These are phyloP conservation scores for Diaporthe citrichinensis DNA, from an alignment of 2,329 filamentous ascomycete species.

Conservation along the genomic window DNA sequence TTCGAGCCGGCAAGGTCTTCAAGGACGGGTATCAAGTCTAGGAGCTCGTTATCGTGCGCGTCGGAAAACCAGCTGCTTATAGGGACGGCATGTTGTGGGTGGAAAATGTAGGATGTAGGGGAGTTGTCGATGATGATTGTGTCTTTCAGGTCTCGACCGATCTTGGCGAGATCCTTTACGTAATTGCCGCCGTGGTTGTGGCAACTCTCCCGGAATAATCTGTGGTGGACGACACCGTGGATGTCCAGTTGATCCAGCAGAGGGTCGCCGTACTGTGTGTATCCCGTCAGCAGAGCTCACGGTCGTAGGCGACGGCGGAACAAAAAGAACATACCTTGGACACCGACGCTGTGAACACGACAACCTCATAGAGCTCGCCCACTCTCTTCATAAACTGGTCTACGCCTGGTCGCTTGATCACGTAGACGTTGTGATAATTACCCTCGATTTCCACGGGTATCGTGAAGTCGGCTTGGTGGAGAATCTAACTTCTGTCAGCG, in stretches of 20 bases:
- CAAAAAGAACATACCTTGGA: conserved; percentile 79
- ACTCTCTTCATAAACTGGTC: conserved; percentile 99
- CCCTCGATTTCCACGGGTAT: conserved; percentile 99
- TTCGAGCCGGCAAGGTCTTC: conserved; percentile 92
- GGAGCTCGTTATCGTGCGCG: conserved; percentile 97
- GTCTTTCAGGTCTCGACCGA: conserved; percentile 94
- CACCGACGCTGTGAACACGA: conserved; percentile 98
- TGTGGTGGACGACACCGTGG: conserved; percentile 95
- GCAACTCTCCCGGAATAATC: conserved; percentile 97
- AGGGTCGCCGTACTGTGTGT: conserved; percentile 88
- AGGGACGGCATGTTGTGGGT: conserved; percentile 97
- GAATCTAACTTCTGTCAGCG: conserved; percentile 71
- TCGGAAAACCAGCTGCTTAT: conserved; percentile 99
- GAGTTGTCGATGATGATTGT: conserved; percentile 99
- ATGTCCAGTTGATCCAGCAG: conserved; percentile 97
- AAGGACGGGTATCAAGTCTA: conserved; percentile 97
- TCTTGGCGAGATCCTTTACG: conserved; percentile 98
- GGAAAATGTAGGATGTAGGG: conserved; percentile 99
- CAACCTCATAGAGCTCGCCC: conserved; percentile 97
- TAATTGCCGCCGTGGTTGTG: conserved; percentile 99
- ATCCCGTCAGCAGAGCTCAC: conserved; percentile 38
- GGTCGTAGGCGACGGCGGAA: not conserved
- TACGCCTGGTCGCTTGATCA: conserved; percentile 98
- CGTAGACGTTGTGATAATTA: conserved; percentile 99
- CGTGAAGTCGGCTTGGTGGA: conserved; percentile 98